phyloP scores from a whole-genome alignment of 2,329 filamentous ascomycete species.

The Microascus cirrosus region DNA sequence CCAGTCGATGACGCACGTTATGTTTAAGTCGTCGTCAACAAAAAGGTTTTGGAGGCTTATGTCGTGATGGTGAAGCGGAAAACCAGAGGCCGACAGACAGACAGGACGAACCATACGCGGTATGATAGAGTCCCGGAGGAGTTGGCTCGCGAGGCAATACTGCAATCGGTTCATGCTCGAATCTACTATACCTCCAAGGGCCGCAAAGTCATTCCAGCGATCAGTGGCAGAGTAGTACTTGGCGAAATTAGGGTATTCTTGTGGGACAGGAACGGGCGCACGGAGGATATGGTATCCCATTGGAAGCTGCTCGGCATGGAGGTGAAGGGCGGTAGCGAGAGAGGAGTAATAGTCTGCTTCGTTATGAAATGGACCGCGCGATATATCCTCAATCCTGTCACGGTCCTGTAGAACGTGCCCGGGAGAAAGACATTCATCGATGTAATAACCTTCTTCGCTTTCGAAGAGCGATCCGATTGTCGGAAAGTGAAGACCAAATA shows the following conservation, averaged over 20 bases:
- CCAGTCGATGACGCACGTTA: constrained; percentile 18
- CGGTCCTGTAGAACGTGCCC: constrained; percentile 6
- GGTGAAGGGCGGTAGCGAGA: constrained; percentile 7
- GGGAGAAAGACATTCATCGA: constrained; percentile 10
- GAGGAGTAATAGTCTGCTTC: constrained; percentile 9
- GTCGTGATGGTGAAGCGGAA: constrained; percentile 13
- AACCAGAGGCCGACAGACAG: constrained; percentile 7
- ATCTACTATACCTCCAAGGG: constrained; percentile 6
- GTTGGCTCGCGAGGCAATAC: constrained; percentile 8
- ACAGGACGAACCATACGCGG: constrained; percentile 8
- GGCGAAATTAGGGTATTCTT: constrained; percentile 8
- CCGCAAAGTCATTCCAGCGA: constrained; percentile 10
- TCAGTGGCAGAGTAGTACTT: constrained; percentile 7
- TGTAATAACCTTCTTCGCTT: constrained; percentile 9
- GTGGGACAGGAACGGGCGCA: constrained; percentile 8
- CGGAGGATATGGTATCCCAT: constrained; percentile 9
- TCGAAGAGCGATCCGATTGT: constrained; percentile 17
- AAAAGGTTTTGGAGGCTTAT: constrained; percentile 15
- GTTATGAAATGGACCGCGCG: constrained; percentile 8
- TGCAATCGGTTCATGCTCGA: constrained; percentile 9
- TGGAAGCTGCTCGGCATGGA: constrained; percentile 10
- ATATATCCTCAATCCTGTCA: constrained; percentile 6
- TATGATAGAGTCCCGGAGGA: constrained; percentile 8
- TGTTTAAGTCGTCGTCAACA: constrained; percentile 16
- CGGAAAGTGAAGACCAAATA: constrained; percentile 15